Evolutionary conservation across 177 flowering plant genomes (phyloP).

Genomic region (Vitis hybrid): DNA sequence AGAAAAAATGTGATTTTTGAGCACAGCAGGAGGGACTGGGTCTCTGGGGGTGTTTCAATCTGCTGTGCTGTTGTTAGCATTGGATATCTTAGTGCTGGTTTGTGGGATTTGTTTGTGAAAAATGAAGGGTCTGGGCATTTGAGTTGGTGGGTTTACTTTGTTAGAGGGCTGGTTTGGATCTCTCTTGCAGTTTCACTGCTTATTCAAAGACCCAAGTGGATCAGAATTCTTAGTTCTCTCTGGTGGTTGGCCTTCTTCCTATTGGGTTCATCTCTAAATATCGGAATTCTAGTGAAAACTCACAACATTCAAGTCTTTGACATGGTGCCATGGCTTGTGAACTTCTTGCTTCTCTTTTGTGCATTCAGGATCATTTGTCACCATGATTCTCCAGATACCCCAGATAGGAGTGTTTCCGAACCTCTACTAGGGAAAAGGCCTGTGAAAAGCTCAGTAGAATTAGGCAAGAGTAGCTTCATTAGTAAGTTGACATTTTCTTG

Average conservation of each 20-base stretch:
- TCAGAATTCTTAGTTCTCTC: conserved; percentile 27
- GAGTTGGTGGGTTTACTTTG: conserved; percentile 34
- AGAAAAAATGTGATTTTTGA: conserved; percentile 13
- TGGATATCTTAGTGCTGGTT: conserved; percentile 31
- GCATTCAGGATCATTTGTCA: conserved; percentile 28
- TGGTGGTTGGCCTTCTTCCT: conserved; percentile 67
- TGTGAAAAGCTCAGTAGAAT: conserved; percentile 10
- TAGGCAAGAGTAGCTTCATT: conserved; percentile 32
- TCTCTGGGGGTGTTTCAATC: conserved; percentile 31
- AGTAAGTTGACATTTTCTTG: conserved; percentile 70
- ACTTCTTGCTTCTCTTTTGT: conserved; percentile 55
- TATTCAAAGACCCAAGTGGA: conserved; percentile 34
- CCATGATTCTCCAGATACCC: conserved; percentile 5
- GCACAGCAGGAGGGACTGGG: conserved; percentile 29
- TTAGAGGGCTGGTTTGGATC: conserved; percentile 60
- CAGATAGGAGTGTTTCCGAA: conserved; percentile 34
- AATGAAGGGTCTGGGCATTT: conserved; percentile 8
- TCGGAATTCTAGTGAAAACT: conserved; percentile 24
- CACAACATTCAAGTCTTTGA: conserved; percentile 31
- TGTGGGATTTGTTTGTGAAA: conserved; percentile 23
- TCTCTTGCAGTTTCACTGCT: conserved; percentile 46
- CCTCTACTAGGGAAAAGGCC: conserved; percentile 37
- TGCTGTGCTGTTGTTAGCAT: conserved; percentile 46
- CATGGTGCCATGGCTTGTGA: conserved; percentile 49
- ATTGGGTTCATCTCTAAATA: conserved; percentile 44